Conservation (phyloP, 2,329 filamentous ascomycete genomes). For the Xylaria sp. region DNA sequence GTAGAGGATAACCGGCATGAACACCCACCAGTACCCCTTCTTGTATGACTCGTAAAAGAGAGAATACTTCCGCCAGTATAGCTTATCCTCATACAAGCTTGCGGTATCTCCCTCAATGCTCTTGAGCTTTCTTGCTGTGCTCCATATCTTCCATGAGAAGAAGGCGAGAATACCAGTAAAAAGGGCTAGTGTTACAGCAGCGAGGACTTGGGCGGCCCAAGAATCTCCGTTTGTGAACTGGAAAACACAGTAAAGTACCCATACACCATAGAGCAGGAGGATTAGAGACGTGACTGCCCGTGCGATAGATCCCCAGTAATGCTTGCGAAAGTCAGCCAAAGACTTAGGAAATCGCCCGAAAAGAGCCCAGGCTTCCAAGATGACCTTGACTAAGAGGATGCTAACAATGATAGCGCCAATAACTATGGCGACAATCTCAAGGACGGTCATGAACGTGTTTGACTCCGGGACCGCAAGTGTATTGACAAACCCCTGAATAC, state of each 20-base stretch:
- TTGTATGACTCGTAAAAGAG: constrained; percentile 97
- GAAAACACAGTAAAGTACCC: constrained; percentile 95
- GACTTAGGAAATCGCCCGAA: constrained; percentile 85
- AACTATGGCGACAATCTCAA: constrained; percentile 88
- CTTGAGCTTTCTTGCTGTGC: constrained; percentile 78
- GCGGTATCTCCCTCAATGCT: constrained; percentile 77
- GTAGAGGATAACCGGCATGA: constrained; percentile 89
- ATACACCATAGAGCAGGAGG: constrained; percentile 90
- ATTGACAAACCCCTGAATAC: constrained; percentile 86
- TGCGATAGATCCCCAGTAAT: constrained; percentile 94
- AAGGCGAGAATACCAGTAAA: constrained; percentile 86
- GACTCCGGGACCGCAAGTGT: constrained; percentile 84
- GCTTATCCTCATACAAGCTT: constrained; percentile 86
- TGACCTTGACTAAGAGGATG: constrained; percentile 89
- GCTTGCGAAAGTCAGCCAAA: constrained; percentile 86
- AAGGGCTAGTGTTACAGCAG: constrained; percentile 79
- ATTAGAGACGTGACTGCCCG: constrained; percentile 92
- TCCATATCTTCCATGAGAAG: constrained; percentile 87
- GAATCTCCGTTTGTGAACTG: constrained; percentile 95
- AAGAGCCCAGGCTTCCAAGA: constrained; percentile 91
- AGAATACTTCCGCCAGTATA: constrained; percentile 93
- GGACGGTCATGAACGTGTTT: constrained; percentile 96
- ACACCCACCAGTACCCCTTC: constrained; percentile 96
- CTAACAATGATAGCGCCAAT: constrained; percentile 85
- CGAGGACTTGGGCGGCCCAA: constrained; percentile 88